A percentile compares a stretch with the other conserved stretches of the same genome.
Evolutionary conservation across 257 asterid genomes (phyloP).

Genomic region (Buddleja alternifolia): DNA sequence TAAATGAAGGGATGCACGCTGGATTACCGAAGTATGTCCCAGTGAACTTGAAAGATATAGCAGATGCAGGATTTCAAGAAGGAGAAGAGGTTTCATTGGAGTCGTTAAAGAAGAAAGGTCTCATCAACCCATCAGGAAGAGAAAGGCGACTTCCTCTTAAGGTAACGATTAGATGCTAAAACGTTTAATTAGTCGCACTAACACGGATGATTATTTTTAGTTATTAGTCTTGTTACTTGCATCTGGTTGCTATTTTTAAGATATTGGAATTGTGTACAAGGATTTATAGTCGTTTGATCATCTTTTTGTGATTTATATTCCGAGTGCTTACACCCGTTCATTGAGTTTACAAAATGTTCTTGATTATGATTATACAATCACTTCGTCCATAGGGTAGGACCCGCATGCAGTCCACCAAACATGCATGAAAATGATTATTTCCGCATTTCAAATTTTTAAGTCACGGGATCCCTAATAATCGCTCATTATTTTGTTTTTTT

Average conservation of each 20-base stretch:
- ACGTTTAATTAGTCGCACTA: background rate
- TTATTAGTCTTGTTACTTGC: background rate
- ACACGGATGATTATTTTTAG: background rate
- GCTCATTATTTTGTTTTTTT: too few relatives aligned
- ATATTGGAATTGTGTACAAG: background rate
- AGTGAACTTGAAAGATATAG: constrained; percentile 81
- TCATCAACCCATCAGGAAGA: constrained; percentile 95
- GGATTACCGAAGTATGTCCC: constrained; percentile 94
- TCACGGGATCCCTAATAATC: too few relatives aligned
- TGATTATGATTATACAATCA: too few relatives aligned
- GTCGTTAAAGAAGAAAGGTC: constrained; percentile 80
- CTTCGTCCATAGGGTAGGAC: too few relatives aligned
- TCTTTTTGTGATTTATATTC: background rate
- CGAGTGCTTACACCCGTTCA: background rate
- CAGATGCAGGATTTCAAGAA: constrained; percentile 78
- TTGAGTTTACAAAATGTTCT: background rate
- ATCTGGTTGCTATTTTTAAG: background rate
- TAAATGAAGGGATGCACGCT: constrained; percentile 76
- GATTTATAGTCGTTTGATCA: constrained; percentile 3
- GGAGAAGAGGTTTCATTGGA: constrained; percentile 96
- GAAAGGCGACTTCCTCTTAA: constrained; percentile 90
- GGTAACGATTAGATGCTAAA: constrained; percentile 47
- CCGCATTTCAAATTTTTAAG: too few relatives aligned
- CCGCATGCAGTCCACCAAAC: too few relatives aligned
- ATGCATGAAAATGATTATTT: too few relatives aligned